A percentile compares a stretch with the other conserved stretches of the same genome.
Conservation (phyloP, 352 stramenopile genomes). For the Plasmopara viticola region DNA sequence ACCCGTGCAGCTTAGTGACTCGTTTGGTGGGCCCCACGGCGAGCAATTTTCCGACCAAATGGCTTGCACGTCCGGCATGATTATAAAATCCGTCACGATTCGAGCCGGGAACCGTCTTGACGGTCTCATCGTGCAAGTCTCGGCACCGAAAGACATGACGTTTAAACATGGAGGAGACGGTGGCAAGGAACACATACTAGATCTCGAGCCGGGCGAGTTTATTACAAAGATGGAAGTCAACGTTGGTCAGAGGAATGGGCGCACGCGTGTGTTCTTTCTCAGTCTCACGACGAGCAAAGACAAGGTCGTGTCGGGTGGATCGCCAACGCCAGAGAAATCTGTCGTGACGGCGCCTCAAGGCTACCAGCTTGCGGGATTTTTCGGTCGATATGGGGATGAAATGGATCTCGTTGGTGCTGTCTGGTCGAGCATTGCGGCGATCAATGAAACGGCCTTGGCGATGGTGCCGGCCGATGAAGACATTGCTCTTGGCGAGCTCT, state of each 20-base stretch:
- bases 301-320: conserved; percentile 6
- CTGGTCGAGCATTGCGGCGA: conserved; percentile 9
- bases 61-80: not conserved
- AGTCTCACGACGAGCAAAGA: conserved; percentile 15
- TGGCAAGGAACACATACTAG: not conserved
- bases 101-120: not conserved
- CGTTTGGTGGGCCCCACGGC: conserved; percentile 13
- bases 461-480: not conserved
- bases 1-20: conserved; percentile 4
- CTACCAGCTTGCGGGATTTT: conserved; percentile 16
- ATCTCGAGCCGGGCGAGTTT: not conserved
- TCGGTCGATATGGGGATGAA: conserved; percentile 14
- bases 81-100: not conserved
- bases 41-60: conserved; percentile 9
- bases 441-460: not conserved
- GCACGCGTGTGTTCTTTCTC: conserved; percentile 16
- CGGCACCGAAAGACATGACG: not conserved
- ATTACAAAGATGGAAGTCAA: conserved; percentile 11
- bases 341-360: conserved; percentile 8
- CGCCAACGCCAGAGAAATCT: conserved; percentile 8
- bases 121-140: not conserved
- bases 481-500: conserved; percentile 12
- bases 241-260: conserved; percentile 12
- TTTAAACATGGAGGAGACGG: not conserved
- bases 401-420: conserved; percentile 16